A percentile compares a stretch with the other conserved stretches of the same genome.
Conservation (phyloP, 768 basidiomycete genomes). For the Jaapia argillacea region DNA sequence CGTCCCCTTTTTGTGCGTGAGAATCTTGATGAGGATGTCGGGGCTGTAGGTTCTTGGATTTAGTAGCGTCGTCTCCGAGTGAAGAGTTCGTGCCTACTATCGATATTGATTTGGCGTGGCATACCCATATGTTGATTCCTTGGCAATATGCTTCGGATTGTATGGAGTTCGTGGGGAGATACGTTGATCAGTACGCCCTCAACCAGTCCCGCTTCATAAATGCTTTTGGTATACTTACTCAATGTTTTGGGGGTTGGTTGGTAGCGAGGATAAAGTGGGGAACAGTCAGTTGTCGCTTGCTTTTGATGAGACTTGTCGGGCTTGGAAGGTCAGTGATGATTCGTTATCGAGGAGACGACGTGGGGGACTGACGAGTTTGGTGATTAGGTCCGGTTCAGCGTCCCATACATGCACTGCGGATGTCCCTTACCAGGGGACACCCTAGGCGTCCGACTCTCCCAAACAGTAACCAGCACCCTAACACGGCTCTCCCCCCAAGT, state of each 20-base stretch:
- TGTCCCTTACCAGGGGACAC: no score
- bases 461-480: no score
- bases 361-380: no score
- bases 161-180: conserved; percentile 28
- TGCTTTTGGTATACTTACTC: no score
- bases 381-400: no score
- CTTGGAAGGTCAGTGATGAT: conserved; percentile 27
- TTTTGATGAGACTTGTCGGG: conserved; percentile 40
- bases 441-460: no score
- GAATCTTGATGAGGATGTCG: not conserved
- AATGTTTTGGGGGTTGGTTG: no score
- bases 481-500: no score
- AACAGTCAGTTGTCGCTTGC: conserved; percentile 31
- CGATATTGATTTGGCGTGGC: conserved; percentile 70
- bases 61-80: conserved; percentile 33
- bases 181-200: conserved; percentile 53
- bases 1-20: conserved; percentile 7
- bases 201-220: no score
- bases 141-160: conserved; percentile 36
- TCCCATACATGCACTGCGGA: no score
- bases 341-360: no score
- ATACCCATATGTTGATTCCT: conserved; percentile 56
- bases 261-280: conserved; percentile 40
- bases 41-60: conserved; percentile 38
- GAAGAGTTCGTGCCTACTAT: conserved; percentile 48